Base-by-base conservation (phyloP, 108 stramenopile genomes). In the Chaetoceros tenuissimus region DNA sequence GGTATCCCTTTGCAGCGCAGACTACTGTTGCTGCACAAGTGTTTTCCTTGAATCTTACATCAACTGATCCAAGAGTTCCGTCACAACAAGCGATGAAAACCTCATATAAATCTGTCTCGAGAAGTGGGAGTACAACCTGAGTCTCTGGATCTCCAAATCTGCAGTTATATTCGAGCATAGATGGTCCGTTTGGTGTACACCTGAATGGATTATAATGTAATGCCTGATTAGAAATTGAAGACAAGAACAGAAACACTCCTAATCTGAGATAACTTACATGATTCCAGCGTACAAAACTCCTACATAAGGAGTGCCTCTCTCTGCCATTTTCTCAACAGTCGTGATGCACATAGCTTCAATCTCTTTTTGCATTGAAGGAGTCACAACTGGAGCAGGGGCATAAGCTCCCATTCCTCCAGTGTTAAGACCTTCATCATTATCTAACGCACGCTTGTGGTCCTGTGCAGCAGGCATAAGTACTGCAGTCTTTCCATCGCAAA, bases 361-460 rank as follows among this genome's bases (percentile, higher is more conserved):
- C 69, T 89, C 81, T 49, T 70, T 71, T 40, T 94, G 87, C 53
- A 96, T 62, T 20, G 80, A 78, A 31, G 89, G 90, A 26, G 95
- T 94, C 24, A 98, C 89, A 66, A 85, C 85, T 25, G 98, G 98
- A 17, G 98, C 94, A 3, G 98, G 98, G 44, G 95, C 89, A 75
- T 97, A 98, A 20, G 97, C 98, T 20, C 98, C 98, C 98, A 99
- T 99, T 46, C 98, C 98, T 28, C 97, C 97, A 3, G 98, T 99
- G 72, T 99, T 99, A 62, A 96, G 78, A 13, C 98, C 98, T 68
- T 79, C 55, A 72, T 98, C 97, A 51, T 92, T 85, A 64, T 99
- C 98, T 20, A 95, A 72, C 13, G 95, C 95, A 22, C 98, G 86
- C 74, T 99, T 99, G 78, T 99, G 98, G 78, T 99, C 98, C 61